Evolutionary conservation across 2,329 filamentous ascomycete genomes (phyloP).

Genomic region (Phialophora expanda): DNA sequence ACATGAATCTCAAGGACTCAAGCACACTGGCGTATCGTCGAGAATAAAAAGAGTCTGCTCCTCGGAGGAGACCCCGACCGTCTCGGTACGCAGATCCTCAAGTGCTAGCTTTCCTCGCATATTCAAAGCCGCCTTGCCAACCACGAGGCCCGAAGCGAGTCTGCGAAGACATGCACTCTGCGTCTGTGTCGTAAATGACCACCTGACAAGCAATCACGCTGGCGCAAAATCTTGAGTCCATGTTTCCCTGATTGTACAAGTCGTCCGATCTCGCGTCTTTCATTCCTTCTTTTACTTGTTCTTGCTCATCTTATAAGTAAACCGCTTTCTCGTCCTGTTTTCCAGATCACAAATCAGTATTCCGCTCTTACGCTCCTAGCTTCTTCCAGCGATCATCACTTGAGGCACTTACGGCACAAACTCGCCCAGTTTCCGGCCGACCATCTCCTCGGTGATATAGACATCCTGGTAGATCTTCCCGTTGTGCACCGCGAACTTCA

Average conservation of each 20-base stretch:
- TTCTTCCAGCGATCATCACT: background rate
- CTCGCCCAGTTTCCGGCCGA: constrained; percentile 91
- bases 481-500: constrained; percentile 90
- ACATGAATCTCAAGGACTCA: background rate
- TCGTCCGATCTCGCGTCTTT: background rate
- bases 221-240: background rate
- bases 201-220: background rate
- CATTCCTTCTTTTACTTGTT: constrained; percentile 61
- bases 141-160: background rate
- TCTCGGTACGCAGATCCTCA: background rate
- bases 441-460: constrained; percentile 91
- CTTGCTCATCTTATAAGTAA: constrained; percentile 72
- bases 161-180: background rate
- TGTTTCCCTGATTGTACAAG: background rate
- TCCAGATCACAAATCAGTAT: constrained; percentile 2
- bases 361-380: background rate
- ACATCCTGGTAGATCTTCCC: constrained; percentile 85
- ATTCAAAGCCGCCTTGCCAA: background rate
- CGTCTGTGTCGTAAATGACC: background rate
- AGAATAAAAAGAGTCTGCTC: background rate
- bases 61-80: background rate
- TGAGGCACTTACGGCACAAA: constrained; percentile 75
- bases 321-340: constrained; percentile 68
- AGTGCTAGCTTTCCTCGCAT: background rate
- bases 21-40: background rate